These are phyloP conservation scores for Prunella vulgaris DNA, from an alignment of 257 asterid genomes.

Conservation along the genomic window DNA sequence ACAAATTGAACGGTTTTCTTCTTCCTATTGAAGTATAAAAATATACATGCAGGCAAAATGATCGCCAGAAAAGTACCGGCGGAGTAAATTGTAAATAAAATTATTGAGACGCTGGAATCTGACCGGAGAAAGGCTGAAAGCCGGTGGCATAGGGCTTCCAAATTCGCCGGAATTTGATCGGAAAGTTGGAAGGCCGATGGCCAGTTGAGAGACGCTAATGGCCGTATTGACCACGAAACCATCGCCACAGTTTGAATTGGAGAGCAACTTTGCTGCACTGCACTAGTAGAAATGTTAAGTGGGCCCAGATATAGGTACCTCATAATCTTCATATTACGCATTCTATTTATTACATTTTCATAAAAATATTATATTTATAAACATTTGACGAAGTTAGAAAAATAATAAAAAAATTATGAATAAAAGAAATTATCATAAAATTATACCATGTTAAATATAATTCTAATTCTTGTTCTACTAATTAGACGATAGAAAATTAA, in stretches of 20 bases:
- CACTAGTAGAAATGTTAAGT: no score
- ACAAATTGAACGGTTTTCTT: background rate
- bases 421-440: no score
- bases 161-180: constrained; percentile 19
- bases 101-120: constrained; percentile 11
- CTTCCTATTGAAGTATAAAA: constrained; percentile 13
- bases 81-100: constrained; percentile 17
- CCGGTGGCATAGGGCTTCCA: constrained; percentile 6
- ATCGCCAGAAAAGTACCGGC: background rate
- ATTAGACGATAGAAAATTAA: no score
- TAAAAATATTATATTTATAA: no score
- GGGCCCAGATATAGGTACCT: no score
- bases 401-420: no score
- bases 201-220: constrained; percentile 7
- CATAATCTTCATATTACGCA: no score
- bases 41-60: constrained; percentile 34
- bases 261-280: background rate
- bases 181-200: background rate
- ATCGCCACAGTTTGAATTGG: background rate
- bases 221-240: background rate
- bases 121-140: constrained; percentile 14
- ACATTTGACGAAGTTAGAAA: no score
- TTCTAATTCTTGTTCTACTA: no score
- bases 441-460: no score
- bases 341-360: no score